A percentile compares a stretch with the other conserved stretches of the same genome.
Conservation (phyloP, 768 basidiomycete species). For the Cystobasidium ongulense region DNA sequence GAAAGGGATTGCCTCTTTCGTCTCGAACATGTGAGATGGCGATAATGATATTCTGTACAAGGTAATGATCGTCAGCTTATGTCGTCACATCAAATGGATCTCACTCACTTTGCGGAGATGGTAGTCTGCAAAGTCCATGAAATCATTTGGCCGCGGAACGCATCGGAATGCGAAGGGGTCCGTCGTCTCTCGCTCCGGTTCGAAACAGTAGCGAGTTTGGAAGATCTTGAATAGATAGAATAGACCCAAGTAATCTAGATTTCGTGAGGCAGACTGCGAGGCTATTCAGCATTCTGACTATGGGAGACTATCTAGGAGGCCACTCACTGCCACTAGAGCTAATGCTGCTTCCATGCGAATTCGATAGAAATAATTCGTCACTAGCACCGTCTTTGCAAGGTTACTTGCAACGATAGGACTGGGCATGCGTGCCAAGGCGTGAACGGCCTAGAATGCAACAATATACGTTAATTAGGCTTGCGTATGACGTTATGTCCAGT, state of each 20-base stretch:
- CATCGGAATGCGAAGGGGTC: conserved; percentile 78
- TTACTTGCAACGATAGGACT: conserved; percentile 53
- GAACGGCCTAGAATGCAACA: too few species aligned
- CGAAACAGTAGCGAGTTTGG: conserved; percentile 68
- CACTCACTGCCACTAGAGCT: conserved; percentile 51
- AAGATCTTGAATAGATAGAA: conserved; percentile 96
- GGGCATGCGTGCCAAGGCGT: conserved; percentile 56
- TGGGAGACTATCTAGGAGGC: background rate
- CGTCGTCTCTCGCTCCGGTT: conserved; percentile 56
- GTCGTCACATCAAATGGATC: background rate
- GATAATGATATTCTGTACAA: conserved; percentile 60
- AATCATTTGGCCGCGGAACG: conserved; percentile 92
- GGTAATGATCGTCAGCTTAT: background rate
- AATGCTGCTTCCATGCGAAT: conserved; percentile 89
- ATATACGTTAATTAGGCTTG: too few species aligned
- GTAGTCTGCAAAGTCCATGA: conserved; percentile 81
- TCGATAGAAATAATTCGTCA: conserved; percentile 90
- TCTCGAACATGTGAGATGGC: conserved; percentile 80
- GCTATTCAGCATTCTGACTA: conserved; percentile 53
- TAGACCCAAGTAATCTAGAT: conserved; percentile 76
- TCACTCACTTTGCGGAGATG: conserved; percentile 78
- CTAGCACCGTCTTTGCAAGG: conserved; percentile 82
- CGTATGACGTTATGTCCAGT: background rate
- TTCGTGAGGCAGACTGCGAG: conserved; percentile 74
- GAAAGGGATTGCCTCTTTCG: conserved; percentile 74